Evolutionary conservation across 148 eudicot genomes (phyloP), one percentile per base, ranked within the genome.

Genomic region (Selenicereus undatus): DNA sequence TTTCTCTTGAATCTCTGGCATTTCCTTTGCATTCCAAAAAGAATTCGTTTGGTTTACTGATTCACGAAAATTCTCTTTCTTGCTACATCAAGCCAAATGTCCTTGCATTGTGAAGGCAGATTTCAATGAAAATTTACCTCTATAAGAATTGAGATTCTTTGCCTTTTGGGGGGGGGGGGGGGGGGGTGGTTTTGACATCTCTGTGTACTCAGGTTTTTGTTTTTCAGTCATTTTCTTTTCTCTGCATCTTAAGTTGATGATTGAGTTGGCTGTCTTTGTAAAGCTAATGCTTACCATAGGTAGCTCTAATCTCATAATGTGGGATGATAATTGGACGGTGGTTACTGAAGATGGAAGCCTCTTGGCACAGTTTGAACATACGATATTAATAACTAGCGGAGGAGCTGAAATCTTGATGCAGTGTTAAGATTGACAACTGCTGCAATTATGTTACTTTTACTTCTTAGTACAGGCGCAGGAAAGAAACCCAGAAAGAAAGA

Each of bases 321-420:
- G 99, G 99, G 92, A 96, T 17, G 95, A 96, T 78, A 78, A 96
- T 62, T 96, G 99, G 99, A 96, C 98, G 0, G 94, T 96, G 18
- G 98, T 96, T 20, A 96, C 99, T 0, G 91, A 91, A 85, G 99
- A 96, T 80, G 97, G 94, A 58, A 96, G 98, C 86, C 87, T 94
- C 32, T 93, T 95, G 0, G 98, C 99, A 70, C 99, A 96, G 82
- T 94, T 96, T 73, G 98, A 96, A 86, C 99, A 96, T 72, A 96
- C 98, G 54, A 68, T 96, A 81, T 83, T 94, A 64, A 94, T 96
- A 35, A 94, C 99, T n/a, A 70, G 75, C 42, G 84, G 86, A 22
- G 98, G 99, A 69, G 97, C 94, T 42, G 98, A 96, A 85, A 96
- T 96, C 71, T 82, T 94, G 83, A 96, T 98, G 51, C 89, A 86